Conservation (phyloP, 2,329 filamentous ascomycete genomes). For the Zasmidium citrigriseum region DNA sequence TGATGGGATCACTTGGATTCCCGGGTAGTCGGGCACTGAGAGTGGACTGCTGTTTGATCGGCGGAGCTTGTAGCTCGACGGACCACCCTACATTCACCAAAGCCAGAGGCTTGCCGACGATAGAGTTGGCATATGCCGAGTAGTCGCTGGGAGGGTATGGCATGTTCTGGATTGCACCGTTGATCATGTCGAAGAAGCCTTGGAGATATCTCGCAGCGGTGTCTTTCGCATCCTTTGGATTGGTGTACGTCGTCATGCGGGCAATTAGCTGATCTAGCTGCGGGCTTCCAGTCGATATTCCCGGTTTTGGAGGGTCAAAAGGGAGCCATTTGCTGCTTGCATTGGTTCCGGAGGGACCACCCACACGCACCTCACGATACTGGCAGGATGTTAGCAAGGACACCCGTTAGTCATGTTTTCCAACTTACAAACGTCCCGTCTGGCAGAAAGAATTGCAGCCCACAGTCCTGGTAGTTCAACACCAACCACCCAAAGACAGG, state of each 20-base stretch:
- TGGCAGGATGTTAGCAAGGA: too few species aligned
- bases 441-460: slow-evolving; percentile 10
- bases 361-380: slow-evolving; percentile 2
- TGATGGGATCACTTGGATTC: not conserved
- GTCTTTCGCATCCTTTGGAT: not conserved
- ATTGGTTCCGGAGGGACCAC: slow-evolving; percentile 3
- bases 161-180: slow-evolving; percentile 2
- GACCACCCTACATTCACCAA: slow-evolving; percentile 44
- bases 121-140: slow-evolving; percentile 36
- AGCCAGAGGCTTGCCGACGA: slow-evolving; percentile 46
- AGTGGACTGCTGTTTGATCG: not conserved
- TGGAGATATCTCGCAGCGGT: not conserved
- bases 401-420: too few species aligned
- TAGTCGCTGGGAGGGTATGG: slow-evolving; percentile 39
- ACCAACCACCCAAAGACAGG: slow-evolving; percentile 10
- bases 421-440: slow-evolving; percentile 11
- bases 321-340: slow-evolving; percentile 3
- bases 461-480: slow-evolving; percentile 11
- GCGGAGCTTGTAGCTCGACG: slow-evolving; percentile 36
- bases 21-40: not conserved
- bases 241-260: not conserved
- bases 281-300: not conserved
- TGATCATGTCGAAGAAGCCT: slow-evolving; percentile 2
- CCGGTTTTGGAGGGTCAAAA: slow-evolving; percentile 3
- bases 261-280: slow-evolving; percentile 20